phyloP scores from a whole-genome alignment of 108 stramenopile species.

The Nitzschia palea region DNA sequence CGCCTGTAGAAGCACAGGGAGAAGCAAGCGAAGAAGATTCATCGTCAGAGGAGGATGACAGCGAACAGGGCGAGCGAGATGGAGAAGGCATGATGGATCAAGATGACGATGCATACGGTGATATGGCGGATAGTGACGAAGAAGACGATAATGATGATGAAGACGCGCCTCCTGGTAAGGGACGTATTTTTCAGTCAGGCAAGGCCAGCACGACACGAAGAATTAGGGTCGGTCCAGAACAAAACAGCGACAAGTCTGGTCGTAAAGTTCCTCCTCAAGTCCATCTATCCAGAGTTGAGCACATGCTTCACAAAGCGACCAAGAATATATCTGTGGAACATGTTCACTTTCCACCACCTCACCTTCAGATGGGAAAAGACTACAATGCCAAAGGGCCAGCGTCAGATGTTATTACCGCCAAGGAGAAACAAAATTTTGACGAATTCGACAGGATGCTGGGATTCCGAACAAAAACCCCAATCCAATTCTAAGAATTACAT shows the following conservation, averaged over 20 bases:
- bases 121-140: conserved; percentile 41
- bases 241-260: conserved; percentile 44
- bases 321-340: conserved; percentile 47
- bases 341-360: conserved; percentile 42
- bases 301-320: conserved; percentile 42
- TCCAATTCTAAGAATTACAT: conserved; percentile 45
- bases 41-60: conserved; percentile 32
- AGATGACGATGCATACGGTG: conserved; percentile 34
- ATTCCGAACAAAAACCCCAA: conserved; percentile 41
- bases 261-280: conserved; percentile 38
- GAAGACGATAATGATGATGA: conserved; percentile 32
- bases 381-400: conserved; percentile 38
- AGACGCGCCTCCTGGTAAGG: not conserved
- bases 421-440: conserved; percentile 40
- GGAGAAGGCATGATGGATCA: conserved; percentile 39
- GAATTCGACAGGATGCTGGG: conserved; percentile 58
- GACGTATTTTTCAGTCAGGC: conserved; percentile 21
- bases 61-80: conserved; percentile 35
- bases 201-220: conserved; percentile 37
- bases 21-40: conserved; percentile 32
- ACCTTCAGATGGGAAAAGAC: conserved; percentile 27
- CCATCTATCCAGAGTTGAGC: conserved; percentile 37
- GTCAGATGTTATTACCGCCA: conserved; percentile 32
- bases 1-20: conserved; percentile 32
- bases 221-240: conserved; percentile 41